These are phyloP conservation scores for Ogataea methylovora DNA, from an alignment of 805 yeast species.

Conservation along the genomic window DNA sequence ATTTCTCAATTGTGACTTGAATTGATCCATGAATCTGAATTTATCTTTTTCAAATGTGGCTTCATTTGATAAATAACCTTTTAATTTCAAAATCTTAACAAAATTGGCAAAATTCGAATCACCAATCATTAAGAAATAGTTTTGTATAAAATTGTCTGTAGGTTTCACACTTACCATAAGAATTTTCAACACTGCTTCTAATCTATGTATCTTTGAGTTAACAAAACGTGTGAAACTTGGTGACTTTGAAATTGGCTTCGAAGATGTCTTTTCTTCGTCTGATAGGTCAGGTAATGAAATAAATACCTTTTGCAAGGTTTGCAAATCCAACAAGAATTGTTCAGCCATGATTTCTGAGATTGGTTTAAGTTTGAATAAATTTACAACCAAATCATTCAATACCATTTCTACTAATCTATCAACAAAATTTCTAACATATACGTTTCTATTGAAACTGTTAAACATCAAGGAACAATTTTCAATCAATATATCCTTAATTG, in stretches of 20 bases:
- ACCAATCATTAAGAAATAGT: slow-evolving; percentile 58
- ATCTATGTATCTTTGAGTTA: slow-evolving; percentile 15
- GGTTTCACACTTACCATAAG: slow-evolving; percentile 61
- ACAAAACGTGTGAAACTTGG: slow-evolving; percentile 18
- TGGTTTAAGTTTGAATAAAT: slow-evolving; percentile 58
- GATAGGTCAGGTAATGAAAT: slow-evolving; percentile 39
- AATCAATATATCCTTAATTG: slow-evolving; percentile 40
- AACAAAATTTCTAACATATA: slow-evolving; percentile 65
- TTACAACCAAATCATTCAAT: slow-evolving; percentile 45
- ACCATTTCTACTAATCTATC: slow-evolving; percentile 69
- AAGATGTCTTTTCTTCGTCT: slow-evolving; percentile 23
- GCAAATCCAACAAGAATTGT: slow-evolving; percentile 71
- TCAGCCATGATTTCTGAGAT: slow-evolving; percentile 66
- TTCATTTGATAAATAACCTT: slow-evolving; percentile 34
- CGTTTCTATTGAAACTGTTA: slow-evolving; percentile 56
- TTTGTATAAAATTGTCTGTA: slow-evolving; percentile 51
- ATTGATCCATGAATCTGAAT: slow-evolving; percentile 30
- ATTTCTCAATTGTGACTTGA: slow-evolving; percentile 27
- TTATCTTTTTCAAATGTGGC: slow-evolving; percentile 27
- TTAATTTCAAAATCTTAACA: slow-evolving; percentile 53
- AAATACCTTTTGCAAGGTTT: slow-evolving; percentile 51
- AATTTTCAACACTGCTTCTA: slow-evolving; percentile 64
- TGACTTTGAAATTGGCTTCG: slow-evolving; percentile 17
- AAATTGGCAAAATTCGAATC: slow-evolving; percentile 61
- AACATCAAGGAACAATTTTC: slow-evolving; percentile 41